Evolutionary conservation across 2,329 filamentous ascomycete genomes (phyloP).

Genomic region (Xylogone sp.): DNA sequence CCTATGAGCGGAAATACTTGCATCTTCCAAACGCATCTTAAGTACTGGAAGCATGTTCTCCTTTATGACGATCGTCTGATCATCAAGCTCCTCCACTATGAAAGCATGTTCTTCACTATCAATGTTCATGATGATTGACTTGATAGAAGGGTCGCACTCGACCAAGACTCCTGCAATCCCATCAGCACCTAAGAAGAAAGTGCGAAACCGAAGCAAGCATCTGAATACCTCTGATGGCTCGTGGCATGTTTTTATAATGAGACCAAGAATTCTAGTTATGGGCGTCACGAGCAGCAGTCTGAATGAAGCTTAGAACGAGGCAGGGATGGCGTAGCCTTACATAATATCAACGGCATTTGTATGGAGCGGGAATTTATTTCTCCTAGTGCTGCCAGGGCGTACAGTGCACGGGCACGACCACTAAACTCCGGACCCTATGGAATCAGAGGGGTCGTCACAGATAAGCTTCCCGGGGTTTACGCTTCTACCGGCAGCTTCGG

Average conservation of each 20-base stretch:
- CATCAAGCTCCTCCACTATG: constrained; percentile 78
- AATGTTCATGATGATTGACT: constrained; percentile 77
- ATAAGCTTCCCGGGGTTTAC: no score
- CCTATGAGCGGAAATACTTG: constrained; percentile 32
- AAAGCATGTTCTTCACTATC: constrained; percentile 67
- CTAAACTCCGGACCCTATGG: no score
- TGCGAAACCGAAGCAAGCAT: background rate
- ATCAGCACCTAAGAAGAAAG: background rate
- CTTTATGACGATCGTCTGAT: constrained; percentile 71
- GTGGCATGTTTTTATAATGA: constrained; percentile 42
- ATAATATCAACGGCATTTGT: background rate
- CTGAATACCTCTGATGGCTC: constrained; percentile 49
- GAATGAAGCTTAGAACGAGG: background rate
- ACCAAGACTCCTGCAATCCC: constrained; percentile 60
- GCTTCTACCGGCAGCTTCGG: no score
- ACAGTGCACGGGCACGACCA: no score
- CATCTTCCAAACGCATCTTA: constrained; percentile 66
- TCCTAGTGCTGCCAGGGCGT: background rate
- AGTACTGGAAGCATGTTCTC: constrained; percentile 66
- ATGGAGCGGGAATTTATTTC: background rate
- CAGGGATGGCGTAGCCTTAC: no score
- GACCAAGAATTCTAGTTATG: background rate
- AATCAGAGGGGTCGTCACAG: no score
- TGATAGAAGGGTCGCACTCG: constrained; percentile 83
- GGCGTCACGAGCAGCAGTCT: background rate